Evolutionary conservation across 2,329 filamentous ascomycete genomes (phyloP), one percentile per base, ranked within the genome.

Genomic region (Sporothrix globosa): DNA sequence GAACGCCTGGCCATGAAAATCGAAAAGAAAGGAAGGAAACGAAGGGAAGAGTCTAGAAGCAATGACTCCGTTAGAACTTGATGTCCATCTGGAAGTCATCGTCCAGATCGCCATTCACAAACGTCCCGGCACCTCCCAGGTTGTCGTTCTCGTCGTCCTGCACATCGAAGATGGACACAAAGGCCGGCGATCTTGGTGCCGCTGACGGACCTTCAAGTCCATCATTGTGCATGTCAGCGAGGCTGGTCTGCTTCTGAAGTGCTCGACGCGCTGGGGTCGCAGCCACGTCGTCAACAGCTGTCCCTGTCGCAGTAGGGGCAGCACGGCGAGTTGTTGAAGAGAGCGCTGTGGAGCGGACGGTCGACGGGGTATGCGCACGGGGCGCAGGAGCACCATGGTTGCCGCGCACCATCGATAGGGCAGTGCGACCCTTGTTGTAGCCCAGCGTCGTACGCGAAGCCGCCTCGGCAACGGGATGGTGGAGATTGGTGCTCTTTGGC

Each of bases 401-500:
- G 74, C 74, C 76, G 17, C 81, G 81, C 41, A 86, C 76, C 54
- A 84, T 78, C 0, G 83, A 83, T 1, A 83, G 84, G 4, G 85
- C 82, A 4, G 82, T 82, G 46, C 92, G 87, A 46, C 94, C 93
- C 78, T 91, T 92, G 70, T 87, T 92, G 78, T 97, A 97, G 19
- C 94, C 94, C 54, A 97, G 85, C 0, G 93, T 97, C 69, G 88
- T 94, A 73, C 90, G 88, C 1, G 93, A 97, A 6, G 88, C 89
- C 6, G 87, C 87, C 27, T 87, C 85, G 1, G 91, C 90, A 13
- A 86, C 63, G 0, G 67, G 66, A 4, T 60, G 50, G 34, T 66
- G 44, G 19, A 39, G 4, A 10, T 46, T 68, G 48, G 30, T 41
- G 56, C 48, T 66, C 70, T 70, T 73, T 24, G 70, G 60, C 13